phyloP scores from a whole-genome alignment of 495 filamentous ascomycete species.

The Tetracladium marchalianum region DNA sequence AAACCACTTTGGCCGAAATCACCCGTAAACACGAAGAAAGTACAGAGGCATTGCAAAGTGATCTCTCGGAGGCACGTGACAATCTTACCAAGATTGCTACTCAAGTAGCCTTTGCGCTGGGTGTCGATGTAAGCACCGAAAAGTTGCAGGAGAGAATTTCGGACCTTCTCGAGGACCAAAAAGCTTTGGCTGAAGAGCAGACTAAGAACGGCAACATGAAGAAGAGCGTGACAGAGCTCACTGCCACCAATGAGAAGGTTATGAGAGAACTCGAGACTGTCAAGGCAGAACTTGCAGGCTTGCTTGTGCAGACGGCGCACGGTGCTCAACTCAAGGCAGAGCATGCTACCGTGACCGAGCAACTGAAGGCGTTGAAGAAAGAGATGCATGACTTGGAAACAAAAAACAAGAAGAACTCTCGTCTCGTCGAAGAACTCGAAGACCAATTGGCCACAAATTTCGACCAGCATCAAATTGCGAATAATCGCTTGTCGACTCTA shows the following conservation, averaged over 20 bases:
- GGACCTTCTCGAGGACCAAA: conserved; percentile 37
- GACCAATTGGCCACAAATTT: conserved; percentile 93
- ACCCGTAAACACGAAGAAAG: conserved; percentile 47
- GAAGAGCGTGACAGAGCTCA: conserved; percentile 35
- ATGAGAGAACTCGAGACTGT: conserved; percentile 44
- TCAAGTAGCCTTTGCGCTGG: conserved; percentile 42
- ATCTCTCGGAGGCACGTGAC: conserved; percentile 60
- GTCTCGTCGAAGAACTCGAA: conserved; percentile 89
- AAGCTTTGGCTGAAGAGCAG: conserved; percentile 42
- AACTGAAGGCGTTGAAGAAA: conserved; percentile 63
- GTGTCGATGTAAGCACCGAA: conserved; percentile 42
- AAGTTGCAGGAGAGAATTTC: conserved; percentile 44
- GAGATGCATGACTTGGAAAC: conserved; percentile 54
- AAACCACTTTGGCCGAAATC: conserved; percentile 24
- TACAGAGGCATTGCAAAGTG: conserved; percentile 51
- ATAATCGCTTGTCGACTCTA: conserved; percentile 63
- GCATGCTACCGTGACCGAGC: conserved; percentile 50
- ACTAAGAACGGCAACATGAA: conserved; percentile 42
- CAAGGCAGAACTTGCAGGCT: conserved; percentile 31
- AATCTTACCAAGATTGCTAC: conserved; percentile 54
- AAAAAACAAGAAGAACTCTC: conserved; percentile 71
- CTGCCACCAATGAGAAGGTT: conserved; percentile 42
- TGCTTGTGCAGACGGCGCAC: conserved; percentile 29
- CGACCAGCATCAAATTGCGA: conserved; percentile 80
- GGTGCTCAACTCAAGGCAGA: conserved; percentile 35